Conservation (phyloP, 192 early-diverging fungal species). For the Spinellus fusiger region DNA sequence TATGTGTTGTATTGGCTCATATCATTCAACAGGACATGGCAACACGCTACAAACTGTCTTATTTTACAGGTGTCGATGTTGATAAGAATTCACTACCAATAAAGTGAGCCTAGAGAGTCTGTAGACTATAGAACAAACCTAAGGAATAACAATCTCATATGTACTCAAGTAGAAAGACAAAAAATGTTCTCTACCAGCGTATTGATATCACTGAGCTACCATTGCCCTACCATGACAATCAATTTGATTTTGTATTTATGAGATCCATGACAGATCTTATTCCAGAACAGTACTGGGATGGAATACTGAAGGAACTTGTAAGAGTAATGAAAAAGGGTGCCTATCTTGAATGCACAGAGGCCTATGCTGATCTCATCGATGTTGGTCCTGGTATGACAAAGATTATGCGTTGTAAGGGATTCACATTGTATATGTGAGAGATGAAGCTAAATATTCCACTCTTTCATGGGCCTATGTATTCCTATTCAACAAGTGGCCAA, state of each 20-base stretch:
- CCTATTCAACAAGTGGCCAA: background rate
- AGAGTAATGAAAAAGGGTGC: conserved; percentile 22
- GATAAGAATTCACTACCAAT: conserved; percentile 17
- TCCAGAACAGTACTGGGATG: conserved; percentile 15
- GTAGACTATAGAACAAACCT: background rate
- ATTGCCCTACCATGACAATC: conserved; percentile 13
- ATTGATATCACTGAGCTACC: conserved; percentile 8
- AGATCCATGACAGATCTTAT: conserved; percentile 14
- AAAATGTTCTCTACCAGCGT: conserved; percentile 8
- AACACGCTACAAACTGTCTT: conserved; percentile 4
- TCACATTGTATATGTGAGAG: no score
- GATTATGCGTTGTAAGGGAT: conserved; percentile 8
- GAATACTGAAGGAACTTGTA: conserved; percentile 6
- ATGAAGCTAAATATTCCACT: no score
- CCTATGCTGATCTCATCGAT: conserved; percentile 18
- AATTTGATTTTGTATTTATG: conserved; percentile 21
- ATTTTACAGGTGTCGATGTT: conserved; percentile 18
- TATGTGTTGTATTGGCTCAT: background rate
- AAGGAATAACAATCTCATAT: background rate
- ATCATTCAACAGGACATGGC: conserved; percentile 14
- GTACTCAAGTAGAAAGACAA: background rate
- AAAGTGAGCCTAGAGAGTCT: conserved; percentile 8
- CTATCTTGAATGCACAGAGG: conserved; percentile 20
- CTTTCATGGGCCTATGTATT: no score
- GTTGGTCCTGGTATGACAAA: conserved; percentile 17